Evolutionary conservation across 2,329 filamentous ascomycete species (phyloP).

Genomic region (Taxawa tesnikishii): DNA sequence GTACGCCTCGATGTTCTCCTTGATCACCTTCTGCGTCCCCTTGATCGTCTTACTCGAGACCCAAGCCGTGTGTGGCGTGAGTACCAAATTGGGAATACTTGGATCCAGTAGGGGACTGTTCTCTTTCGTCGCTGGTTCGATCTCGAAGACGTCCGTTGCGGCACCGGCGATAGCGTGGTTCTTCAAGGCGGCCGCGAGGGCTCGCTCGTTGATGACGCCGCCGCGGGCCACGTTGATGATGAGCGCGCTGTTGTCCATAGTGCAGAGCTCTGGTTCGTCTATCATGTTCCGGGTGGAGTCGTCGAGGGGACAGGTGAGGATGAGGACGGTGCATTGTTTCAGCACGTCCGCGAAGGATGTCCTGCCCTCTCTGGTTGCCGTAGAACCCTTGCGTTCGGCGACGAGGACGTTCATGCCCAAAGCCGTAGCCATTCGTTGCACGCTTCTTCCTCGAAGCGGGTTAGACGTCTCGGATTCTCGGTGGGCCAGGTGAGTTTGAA

Average conservation of each 20-base stretch:
- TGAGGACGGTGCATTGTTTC: conserved; percentile 22
- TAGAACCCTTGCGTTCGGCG: conserved; percentile 31
- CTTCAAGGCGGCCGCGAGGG: conserved; percentile 32
- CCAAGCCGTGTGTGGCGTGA: conserved; percentile 44
- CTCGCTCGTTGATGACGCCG: conserved; percentile 38
- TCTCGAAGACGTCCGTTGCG: conserved; percentile 38
- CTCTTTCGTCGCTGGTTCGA: conserved; percentile 33
- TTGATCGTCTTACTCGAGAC: conserved; percentile 34
- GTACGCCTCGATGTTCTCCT: conserved; percentile 36
- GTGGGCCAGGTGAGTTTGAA: conserved; percentile 1
- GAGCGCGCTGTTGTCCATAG: conserved; percentile 32
- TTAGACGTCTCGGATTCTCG: neutral
- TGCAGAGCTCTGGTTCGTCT: conserved; percentile 24
- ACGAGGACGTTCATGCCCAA: conserved; percentile 38
- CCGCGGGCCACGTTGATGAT: conserved; percentile 38
- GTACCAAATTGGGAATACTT: conserved; percentile 35
- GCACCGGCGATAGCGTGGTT: conserved; percentile 35
- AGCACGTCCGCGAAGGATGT: conserved; percentile 25
- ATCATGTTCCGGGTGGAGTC: conserved; percentile 14
- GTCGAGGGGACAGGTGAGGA: conserved; percentile 18
- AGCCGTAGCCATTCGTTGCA: conserved; percentile 30
- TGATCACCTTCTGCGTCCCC: conserved; percentile 32
- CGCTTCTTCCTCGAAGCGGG: conserved; percentile 17
- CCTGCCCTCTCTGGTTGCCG: conserved; percentile 16
- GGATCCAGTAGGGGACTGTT: conserved; percentile 32